Conservation (phyloP, 768 basidiomycete genomes). For the Crassisporium funariophilum region DNA sequence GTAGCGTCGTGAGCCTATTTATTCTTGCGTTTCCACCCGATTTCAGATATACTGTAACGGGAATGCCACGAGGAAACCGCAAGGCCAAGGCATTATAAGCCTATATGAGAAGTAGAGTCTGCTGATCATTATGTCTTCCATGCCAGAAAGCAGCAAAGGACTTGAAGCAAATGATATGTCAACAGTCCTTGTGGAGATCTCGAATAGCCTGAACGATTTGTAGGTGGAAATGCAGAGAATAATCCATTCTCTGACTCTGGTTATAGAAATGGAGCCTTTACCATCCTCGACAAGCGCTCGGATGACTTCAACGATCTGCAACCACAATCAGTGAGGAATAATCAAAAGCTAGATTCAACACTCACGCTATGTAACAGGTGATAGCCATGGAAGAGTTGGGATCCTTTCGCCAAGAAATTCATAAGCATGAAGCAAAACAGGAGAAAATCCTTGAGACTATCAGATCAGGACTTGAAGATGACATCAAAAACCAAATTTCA, state of each 20-base stretch:
- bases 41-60: neutral
- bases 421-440: slow-evolving; percentile 18
- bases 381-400: slow-evolving; percentile 16
- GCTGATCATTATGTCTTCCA: slow-evolving; percentile 5
- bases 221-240: slow-evolving; percentile 3
- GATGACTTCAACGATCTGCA: slow-evolving; percentile 5
- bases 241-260: neutral
- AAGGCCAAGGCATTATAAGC: slow-evolving; percentile 15
- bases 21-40: neutral
- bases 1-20: no score
- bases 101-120: neutral
- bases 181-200: slow-evolving; percentile 2
- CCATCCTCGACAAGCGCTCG: slow-evolving; percentile 5
- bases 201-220: slow-evolving; percentile 10
- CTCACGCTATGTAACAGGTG: slow-evolving; percentile 8
- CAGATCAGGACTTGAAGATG: slow-evolving; percentile 13
- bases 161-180: neutral
- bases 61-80: slow-evolving; percentile 21
- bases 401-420: slow-evolving; percentile 20
- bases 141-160: neutral
- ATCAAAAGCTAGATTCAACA: neutral
- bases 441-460: slow-evolving; percentile 12
- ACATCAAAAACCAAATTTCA: slow-evolving; percentile 19
- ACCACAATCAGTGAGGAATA: neutral
- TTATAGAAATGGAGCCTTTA: slow-evolving; percentile 6